These are phyloP conservation scores for Inosperma sp. DNA, from an alignment of 768 basidiomycete species.

Conservation along the genomic window DNA sequence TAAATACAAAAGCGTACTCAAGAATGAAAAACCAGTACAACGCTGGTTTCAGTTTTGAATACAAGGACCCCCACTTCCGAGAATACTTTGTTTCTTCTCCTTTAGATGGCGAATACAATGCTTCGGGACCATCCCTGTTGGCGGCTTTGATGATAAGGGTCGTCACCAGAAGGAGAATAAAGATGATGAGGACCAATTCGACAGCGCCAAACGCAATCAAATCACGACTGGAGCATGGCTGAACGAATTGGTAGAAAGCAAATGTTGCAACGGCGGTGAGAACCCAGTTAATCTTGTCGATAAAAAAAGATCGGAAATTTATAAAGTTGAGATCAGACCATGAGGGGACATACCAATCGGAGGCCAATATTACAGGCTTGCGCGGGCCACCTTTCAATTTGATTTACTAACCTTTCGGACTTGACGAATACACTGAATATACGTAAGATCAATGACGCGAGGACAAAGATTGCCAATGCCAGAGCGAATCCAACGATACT, in stretches of 20 bases:
- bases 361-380: constrained; percentile 6
- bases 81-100: constrained; percentile 2
- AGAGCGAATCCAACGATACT: background rate
- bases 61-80: constrained; percentile 3
- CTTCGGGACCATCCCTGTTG: background rate
- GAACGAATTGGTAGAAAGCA: constrained; percentile 6
- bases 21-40: constrained; percentile 3
- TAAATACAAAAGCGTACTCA: constrained; percentile 2
- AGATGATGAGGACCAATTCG: constrained; percentile 1
- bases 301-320: background rate
- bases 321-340: background rate
- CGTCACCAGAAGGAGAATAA: background rate
- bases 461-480: background rate
- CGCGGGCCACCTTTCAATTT: constrained; percentile 5
- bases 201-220: background rate
- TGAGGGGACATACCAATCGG: constrained; percentile 1
- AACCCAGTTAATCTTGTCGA: constrained; percentile 5
- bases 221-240: constrained; percentile 3
- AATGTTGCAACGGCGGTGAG: constrained; percentile 4
- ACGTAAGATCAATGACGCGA: background rate
- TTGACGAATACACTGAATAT: background rate
- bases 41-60: constrained; percentile 3
- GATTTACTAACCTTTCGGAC: background rate
- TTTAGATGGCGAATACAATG: background rate
- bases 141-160: constrained; percentile 2